Base-by-base conservation (phyloP, 441 rosid genomes). In the Iberis amara region DNA sequence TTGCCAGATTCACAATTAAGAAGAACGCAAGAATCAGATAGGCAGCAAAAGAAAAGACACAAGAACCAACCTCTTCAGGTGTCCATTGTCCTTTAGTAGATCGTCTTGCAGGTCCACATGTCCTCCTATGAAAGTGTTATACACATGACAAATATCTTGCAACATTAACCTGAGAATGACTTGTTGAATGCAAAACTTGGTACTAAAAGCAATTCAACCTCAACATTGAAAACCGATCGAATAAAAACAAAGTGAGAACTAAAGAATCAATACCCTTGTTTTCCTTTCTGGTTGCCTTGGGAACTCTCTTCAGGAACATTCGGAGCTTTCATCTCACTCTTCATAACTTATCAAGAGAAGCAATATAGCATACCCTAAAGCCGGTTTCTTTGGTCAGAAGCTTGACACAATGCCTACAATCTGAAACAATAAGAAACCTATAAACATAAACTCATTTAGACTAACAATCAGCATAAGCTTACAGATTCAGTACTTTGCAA, bases 61-160 rank as follows among this genome's bases (percentile, higher is more conserved):
- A 57, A 36, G 51, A 57, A 62, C 39, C 6, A 18, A 68, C 72
- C 68, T 68, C 72, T 27, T 68, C 68, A 0, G 64, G 23, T 0
- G 68, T 68, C 72, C 72, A 68, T 46, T 68, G 72, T 62, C 72
- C 68, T 62, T 68, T 68, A 40, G 68, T 68, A 31, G 72, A 68
- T 44, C 68, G 51, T 57, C 72, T 68, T 6, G 68, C 46, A 62
- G 72, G 72, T 55, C 72, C 72, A 51, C 51, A 39, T 18, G 51
- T 68, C 64, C 72, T 68, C 72, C 72, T 68, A 45, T 7, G 31
- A 37, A 67, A 61, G 40, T 35, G 37, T 61, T 32, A 4, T 10
- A 43, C 31, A 61, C 10, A 26, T 60, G 13, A 55, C 1, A 45
- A 44, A 54, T 47, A 66, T 52, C 26, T 47, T 15, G 30, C 58